Evolutionary conservation across 225 moss, liverwort and hornwort species (phyloP).

Genomic region (Physcomitrium patens): DNA sequence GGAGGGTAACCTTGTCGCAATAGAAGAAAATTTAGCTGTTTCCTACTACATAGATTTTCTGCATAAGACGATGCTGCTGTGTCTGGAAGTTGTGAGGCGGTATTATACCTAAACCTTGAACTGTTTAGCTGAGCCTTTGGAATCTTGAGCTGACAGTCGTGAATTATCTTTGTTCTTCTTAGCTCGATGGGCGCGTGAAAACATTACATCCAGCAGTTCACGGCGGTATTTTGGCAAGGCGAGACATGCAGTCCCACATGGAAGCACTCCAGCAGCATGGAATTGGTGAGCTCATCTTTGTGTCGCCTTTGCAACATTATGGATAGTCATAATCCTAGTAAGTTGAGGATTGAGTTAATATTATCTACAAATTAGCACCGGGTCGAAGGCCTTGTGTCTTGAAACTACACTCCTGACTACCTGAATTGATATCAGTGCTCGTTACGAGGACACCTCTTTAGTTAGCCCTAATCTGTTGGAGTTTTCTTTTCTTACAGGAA

Average conservation of each 20-base stretch:
- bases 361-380: too few species aligned
- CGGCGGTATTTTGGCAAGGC: slow-evolving; percentile 89
- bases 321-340: slow-evolving; percentile 7
- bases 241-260: slow-evolving; percentile 83
- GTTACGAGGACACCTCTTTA: too few species aligned
- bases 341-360: slow-evolving; percentile 15
- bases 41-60: too few species aligned
- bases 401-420: too few species aligned
- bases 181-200: slow-evolving; percentile 98
- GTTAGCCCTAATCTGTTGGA: background rate
- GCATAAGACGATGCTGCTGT: background rate
- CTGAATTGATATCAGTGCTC: too few species aligned
- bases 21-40: background rate
- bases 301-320: background rate
- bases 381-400: too few species aligned
- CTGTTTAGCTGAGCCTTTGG: background rate
- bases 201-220: slow-evolving; percentile 95
- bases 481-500: slow-evolving; percentile 40
- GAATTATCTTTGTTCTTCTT: slow-evolving; percentile 5
- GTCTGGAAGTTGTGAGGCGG: background rate
- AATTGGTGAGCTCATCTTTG: slow-evolving; percentile 54
- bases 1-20: background rate
- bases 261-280: slow-evolving; percentile 85
- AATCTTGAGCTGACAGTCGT: slow-evolving; percentile 14
- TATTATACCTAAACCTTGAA: background rate